Evolutionary conservation across 139 green algal species (phyloP).

Genomic region (Tetradesmus lagerheimii): DNA sequence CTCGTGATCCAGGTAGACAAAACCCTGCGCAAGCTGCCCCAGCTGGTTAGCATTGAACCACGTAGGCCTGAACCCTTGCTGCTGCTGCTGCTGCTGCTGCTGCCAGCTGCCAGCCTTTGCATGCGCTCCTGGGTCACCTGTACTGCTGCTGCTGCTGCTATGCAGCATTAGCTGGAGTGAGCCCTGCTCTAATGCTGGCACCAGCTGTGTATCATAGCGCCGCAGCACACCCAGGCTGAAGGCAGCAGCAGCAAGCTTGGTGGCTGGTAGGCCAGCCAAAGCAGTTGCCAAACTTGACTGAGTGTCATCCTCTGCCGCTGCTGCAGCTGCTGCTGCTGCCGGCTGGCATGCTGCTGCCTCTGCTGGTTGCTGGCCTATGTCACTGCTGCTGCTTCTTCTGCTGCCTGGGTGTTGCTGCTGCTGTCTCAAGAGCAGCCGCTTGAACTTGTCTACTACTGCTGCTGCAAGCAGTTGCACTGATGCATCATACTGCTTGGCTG

Average conservation of each 20-base stretch:
- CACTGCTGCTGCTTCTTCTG: not conserved
- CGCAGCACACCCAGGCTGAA: not conserved
- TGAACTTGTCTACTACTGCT: not conserved
- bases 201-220: not conserved
- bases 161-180: not conserved
- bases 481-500: not conserved
- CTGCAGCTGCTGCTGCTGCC: not conserved
- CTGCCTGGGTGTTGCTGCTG: not conserved
- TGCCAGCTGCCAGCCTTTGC: not conserved
- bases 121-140: not conserved
- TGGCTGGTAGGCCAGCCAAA: not conserved
- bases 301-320: not conserved
- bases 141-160: not conserved
- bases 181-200: not conserved
- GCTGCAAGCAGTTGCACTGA: not conserved
- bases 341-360: not conserved
- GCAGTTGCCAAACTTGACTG: not conserved
- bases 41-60: constrained; percentile 36
- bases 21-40: constrained; percentile 29
- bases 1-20: constrained; percentile 34
- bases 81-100: constrained; percentile 19
- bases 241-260: constrained; percentile 9
- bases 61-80: not conserved
- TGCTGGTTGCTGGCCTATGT: not conserved
- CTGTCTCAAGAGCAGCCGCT: not conserved